Evolutionary conservation across 169 alveolate genomes (phyloP), one percentile per base, ranked within the genome.

Genomic region (Babesia microti): DNA sequence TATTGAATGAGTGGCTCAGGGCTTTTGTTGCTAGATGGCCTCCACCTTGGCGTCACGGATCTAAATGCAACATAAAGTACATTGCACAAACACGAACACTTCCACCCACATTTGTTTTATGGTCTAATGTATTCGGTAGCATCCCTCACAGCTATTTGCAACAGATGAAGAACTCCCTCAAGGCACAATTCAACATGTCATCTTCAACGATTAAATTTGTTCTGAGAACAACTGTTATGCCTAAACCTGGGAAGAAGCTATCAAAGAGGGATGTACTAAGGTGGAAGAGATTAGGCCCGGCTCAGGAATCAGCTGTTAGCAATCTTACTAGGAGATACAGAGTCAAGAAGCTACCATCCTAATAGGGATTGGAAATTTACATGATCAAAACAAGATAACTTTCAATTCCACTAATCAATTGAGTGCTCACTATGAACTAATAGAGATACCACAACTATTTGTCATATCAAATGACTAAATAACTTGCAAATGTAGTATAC

Each of bases 1-100:
- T 17, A 4, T 53, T 63, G 46, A 63, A 63, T 48, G 23, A 52
- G 2, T 63, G 75, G 75, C 29, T 63, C 40, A 36, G 68, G 9
- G 23, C 59, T 11, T 63, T 63, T 34, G 17, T 49, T 24, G 60
- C 49, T 19, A 50, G 39, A 55, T 63, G 75, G 75, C 88, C 88
- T 17, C 85, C 88, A 7, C 88, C 88, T 6, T 79, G 88, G 88
- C 40, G 70, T n/a, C 67, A 69, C n/a, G 88, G 88, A 22, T 45
- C 80, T 24, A 69, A 71, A 47, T 59, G 68, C 19, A 68, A 79
- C 14, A 60, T 71, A 27, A 79, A 79, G 68, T 79, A 68, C 41
- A 60, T 76, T 18, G 67, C 74, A 9, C 79, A 68, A 32, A 63
- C 50, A 18, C 30, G 66, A 18, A 18, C 61, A n/a, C 54, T 53